Conservation (phyloP, 129 eudicot species). For the Pittosporum tobira region DNA sequence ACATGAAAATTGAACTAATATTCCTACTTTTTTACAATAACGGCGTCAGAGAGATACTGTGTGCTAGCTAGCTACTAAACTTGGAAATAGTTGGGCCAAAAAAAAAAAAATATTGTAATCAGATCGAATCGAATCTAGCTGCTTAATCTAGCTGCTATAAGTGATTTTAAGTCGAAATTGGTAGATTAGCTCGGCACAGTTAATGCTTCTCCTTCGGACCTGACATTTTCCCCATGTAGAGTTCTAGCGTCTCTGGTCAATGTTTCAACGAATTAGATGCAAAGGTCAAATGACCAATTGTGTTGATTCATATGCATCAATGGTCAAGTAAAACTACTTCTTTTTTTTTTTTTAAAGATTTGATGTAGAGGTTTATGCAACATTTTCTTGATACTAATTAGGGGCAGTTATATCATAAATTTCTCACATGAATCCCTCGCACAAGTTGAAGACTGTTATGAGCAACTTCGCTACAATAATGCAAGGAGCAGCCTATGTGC, state of each 20-base stretch:
- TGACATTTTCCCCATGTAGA: neutral
- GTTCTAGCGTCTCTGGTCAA: too few relatives aligned
- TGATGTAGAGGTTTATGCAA: too few relatives aligned
- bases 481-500: neutral
- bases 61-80: neutral
- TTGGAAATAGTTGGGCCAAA: neutral
- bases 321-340: too few relatives aligned
- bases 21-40: neutral
- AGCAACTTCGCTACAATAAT: neutral
- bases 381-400: neutral
- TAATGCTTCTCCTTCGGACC: neutral
- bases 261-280: too few relatives aligned
- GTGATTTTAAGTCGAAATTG: neutral
- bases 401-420: neutral
- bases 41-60: neutral
- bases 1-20: neutral
- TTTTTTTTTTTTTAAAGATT: too few relatives aligned
- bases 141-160: too few relatives aligned
- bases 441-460: conserved; percentile 4
- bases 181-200: neutral
- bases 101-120: too few relatives aligned
- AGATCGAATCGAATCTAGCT: too few relatives aligned
- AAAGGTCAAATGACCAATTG: too few relatives aligned
- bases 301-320: too few relatives aligned
- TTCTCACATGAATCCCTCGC: conserved; percentile 3